A percentile compares a stretch with the other conserved stretches of the same genome.
Evolutionary conservation across 2,329 filamentous ascomycete species (phyloP).

Genomic region (Verticillium albo-atrum): DNA sequence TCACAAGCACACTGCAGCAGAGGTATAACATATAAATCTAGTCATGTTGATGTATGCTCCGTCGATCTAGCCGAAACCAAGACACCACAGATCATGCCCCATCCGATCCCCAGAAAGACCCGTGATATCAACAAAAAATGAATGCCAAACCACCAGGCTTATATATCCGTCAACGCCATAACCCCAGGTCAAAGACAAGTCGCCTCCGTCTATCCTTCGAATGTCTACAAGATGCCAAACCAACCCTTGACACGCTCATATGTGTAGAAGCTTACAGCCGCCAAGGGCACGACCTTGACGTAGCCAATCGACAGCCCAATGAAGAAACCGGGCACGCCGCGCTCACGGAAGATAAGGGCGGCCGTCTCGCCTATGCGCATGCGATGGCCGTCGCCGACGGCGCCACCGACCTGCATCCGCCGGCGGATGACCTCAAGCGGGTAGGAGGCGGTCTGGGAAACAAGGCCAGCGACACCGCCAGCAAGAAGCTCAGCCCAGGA

Average conservation of each 20-base stretch:
- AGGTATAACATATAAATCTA: neutral
- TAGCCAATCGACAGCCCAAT: conserved; percentile 93
- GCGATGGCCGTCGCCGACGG: conserved; percentile 82
- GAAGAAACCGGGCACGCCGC: conserved; percentile 79
- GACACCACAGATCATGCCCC: neutral
- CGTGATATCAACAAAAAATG: neutral
- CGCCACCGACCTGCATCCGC: conserved; percentile 93
- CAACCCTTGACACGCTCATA: conserved; percentile 60
- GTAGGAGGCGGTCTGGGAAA: conserved; percentile 90
- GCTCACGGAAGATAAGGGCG: conserved; percentile 67
- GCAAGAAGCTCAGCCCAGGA: conserved; percentile 84
- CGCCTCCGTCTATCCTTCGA: neutral
- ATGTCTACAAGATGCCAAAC: conserved; percentile 49
- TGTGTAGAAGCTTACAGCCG: conserved; percentile 63
- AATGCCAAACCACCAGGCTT: neutral
- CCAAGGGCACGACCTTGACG: conserved; percentile 89
- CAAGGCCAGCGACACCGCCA: conserved; percentile 79
- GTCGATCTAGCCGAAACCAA: neutral
- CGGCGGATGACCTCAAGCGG: conserved; percentile 88
- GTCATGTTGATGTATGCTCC: neutral
- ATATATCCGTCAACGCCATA: neutral
- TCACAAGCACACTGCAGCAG: neutral
- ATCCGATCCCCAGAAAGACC: neutral
- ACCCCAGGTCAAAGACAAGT: neutral
- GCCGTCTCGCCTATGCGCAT: conserved; percentile 77